A percentile compares a stretch with the other conserved stretches of the same genome.
Conservation (phyloP, 352 stramenopile species). For the Globisporangium radiosum region DNA sequence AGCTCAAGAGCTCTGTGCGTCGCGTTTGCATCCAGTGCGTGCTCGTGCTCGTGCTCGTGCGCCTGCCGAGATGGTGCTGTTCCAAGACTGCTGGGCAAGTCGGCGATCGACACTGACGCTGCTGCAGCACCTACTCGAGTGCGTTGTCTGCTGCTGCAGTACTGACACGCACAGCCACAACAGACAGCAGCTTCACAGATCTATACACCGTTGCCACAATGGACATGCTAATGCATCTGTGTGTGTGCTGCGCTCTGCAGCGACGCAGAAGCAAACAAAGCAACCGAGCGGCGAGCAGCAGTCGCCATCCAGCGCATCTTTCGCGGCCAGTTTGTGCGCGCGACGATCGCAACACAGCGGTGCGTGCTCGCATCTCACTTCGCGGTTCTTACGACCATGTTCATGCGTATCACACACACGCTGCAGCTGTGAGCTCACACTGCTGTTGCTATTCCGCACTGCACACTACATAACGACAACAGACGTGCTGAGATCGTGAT, state of each 20-base stretch:
- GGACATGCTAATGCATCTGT: not conserved
- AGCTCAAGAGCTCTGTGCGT: too few relatives aligned
- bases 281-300: constrained; percentile 28
- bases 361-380: constrained; percentile 9
- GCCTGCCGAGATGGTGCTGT: constrained; percentile 36
- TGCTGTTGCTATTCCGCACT: too few relatives aligned
- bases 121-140: constrained; percentile 48
- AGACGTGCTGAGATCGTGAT: constrained; percentile 36
- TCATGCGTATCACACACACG: too few relatives aligned
- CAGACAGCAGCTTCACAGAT: too few relatives aligned
- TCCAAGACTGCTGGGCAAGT: constrained; percentile 57
- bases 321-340: constrained; percentile 44
- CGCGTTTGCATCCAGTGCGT: not conserved
- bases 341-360: constrained; percentile 27
- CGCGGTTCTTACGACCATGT: too few relatives aligned
- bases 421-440: too few relatives aligned
- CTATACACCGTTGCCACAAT: not conserved
- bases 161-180: not conserved
- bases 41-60: not conserved
- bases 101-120: constrained; percentile 35
- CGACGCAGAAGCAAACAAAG: constrained; percentile 38
- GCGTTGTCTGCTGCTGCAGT: not conserved
- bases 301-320: constrained; percentile 62
- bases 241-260: constrained; percentile 11
- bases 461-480: not conserved